Conservation (phyloP, 169 alveolate genomes). For the Toxoplasma gondii region DNA sequence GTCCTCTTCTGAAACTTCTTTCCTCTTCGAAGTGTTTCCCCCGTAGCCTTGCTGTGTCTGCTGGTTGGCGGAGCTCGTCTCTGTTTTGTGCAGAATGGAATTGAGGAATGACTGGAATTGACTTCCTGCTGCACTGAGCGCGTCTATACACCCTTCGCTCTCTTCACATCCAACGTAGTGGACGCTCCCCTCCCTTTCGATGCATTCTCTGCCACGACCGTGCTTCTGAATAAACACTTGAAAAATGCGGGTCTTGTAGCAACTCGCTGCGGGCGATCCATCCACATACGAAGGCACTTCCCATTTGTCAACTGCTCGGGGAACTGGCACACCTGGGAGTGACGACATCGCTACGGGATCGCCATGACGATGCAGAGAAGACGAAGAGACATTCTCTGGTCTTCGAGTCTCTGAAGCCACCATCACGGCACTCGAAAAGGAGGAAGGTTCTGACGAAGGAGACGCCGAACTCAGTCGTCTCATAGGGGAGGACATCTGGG, state of each 20-base stretch:
- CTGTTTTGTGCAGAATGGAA: neutral
- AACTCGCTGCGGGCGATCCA: conserved; percentile 13
- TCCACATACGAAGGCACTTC: conserved; percentile 6
- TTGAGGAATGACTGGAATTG: neutral
- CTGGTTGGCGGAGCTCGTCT: neutral
- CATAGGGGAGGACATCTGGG: no score
- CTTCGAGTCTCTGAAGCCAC: no score
- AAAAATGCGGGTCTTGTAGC: conserved; percentile 3
- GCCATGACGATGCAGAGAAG: no score
- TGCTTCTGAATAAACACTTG: conserved; percentile 1
- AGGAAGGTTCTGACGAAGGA: no score
- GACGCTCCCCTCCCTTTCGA: neutral
- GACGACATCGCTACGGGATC: neutral
- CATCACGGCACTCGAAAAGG: no score
- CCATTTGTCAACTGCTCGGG: neutral
- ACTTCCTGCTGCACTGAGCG: neutral
- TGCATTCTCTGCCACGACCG: conserved; percentile 5
- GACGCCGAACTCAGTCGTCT: no score
- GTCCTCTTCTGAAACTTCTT: neutral
- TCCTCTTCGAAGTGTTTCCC: neutral
- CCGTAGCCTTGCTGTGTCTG: neutral
- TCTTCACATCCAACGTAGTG: neutral
- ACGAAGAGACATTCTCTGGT: no score
- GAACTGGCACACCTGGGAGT: neutral
- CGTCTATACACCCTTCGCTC: neutral